Conservation (phyloP, 768 basidiomycete species). For the Mrakia hoshinonis region DNA sequence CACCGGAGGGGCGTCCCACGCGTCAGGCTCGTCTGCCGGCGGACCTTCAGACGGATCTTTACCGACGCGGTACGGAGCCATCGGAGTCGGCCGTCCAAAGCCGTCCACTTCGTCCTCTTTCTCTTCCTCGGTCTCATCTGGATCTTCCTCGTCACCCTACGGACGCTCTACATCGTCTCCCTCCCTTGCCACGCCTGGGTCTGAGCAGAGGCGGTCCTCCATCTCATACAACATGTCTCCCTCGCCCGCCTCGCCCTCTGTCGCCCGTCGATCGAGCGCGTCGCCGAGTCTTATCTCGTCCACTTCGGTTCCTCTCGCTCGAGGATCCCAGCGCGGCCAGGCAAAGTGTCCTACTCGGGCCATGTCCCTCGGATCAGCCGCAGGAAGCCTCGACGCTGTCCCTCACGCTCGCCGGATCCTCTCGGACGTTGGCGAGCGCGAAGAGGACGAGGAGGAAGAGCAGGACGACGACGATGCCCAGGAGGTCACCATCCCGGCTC, state of each 20-base stretch:
- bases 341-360: constrained; percentile 21
- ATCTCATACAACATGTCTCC: constrained; percentile 1
- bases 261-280: background rate
- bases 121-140: constrained; percentile 18
- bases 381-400: background rate
- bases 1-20: background rate
- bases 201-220: constrained; percentile 1
- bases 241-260: background rate
- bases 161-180: constrained; percentile 4
- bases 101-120: constrained; percentile 14
- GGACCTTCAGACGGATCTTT: background rate
- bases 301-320: background rate
- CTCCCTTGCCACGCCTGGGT: background rate
- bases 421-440: constrained; percentile 24
- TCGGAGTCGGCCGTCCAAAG: constrained; percentile 19
- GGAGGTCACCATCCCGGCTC: background rate
- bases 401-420: constrained; percentile 12
- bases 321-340: background rate
- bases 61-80: background rate
- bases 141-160: background rate
- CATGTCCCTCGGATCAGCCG: background rate
- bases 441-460: constrained; percentile 12
- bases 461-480: constrained; percentile 6
- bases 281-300: background rate
- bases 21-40: constrained; percentile 18